A percentile compares a stretch with the other conserved stretches of the same genome.
Evolutionary conservation across 176 grass and related monocot genomes (phyloP).

Genomic region (Cymbopogon citratus): DNA sequence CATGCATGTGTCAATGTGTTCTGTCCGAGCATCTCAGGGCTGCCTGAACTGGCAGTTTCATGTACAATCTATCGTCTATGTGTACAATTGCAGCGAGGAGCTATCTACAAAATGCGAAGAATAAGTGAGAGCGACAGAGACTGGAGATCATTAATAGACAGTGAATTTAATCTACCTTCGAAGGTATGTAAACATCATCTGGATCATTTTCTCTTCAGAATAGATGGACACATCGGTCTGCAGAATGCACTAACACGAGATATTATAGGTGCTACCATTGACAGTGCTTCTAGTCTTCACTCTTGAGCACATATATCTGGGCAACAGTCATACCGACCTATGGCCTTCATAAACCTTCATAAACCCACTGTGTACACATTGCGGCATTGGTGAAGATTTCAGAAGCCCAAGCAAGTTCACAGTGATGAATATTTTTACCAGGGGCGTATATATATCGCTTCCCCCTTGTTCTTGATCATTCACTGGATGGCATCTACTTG

Average conservation of each 20-base stretch:
- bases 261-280: neutral
- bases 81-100: neutral
- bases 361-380: too few species aligned
- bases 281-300: neutral
- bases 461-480: too few species aligned
- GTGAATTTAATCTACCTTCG: neutral
- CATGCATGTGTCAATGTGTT: too few species aligned
- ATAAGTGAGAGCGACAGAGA: neutral
- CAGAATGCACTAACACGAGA: neutral
- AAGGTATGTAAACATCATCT: neutral
- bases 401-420: too few species aligned
- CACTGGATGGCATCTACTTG: too few species aligned
- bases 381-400: neutral
- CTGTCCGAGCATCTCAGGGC: neutral
- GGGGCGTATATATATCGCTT: too few species aligned
- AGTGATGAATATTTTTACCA: too few species aligned
- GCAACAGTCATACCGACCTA: neutral
- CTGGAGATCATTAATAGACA: neutral
- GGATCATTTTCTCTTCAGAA: neutral
- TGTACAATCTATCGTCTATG: neutral
- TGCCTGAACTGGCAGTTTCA: neutral
- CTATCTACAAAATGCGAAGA: neutral
- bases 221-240: neutral
- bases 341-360: neutral
- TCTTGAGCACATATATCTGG: neutral